phyloP scores from a whole-genome alignment of 1,284 basidiomycete species.

The Sporisorium graminicola region DNA sequence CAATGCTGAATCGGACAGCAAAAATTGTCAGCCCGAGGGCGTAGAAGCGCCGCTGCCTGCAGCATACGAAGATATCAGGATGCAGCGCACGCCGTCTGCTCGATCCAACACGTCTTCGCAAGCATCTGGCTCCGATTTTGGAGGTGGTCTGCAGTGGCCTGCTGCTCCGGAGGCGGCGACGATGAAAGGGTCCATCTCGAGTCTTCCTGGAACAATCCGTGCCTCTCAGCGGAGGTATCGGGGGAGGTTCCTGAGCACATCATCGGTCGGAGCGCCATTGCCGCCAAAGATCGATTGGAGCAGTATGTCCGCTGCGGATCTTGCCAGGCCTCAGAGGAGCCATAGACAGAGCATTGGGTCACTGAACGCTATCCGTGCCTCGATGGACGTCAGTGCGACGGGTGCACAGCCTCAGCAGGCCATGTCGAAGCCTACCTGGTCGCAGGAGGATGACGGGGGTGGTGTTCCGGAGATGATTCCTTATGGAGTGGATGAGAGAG shows the following conservation, averaged over 20 bases:
- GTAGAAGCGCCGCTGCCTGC: constrained; percentile 4
- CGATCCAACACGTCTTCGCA: constrained; percentile 8
- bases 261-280: constrained; percentile 12
- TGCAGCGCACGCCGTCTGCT: constrained; percentile 1
- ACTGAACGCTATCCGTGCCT: constrained; percentile 15
- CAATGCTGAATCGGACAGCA: constrained; percentile 13
- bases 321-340: neutral
- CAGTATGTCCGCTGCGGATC: neutral
- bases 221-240: constrained; percentile 11
- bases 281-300: constrained; percentile 22
- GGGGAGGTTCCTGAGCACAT: constrained; percentile 16
- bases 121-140: neutral
- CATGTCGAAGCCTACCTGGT: neutral
- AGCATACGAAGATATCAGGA: neutral
- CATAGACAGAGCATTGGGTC: constrained; percentile 18
- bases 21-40: constrained; percentile 26
- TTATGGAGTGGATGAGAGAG: constrained; percentile 1
- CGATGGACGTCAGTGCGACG: neutral
- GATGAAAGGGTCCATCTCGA: neutral
- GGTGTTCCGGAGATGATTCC: constrained; percentile 21
- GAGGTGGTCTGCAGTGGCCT: constrained; percentile 5
- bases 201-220: neutral
- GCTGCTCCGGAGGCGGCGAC: neutral
- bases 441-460: neutral
- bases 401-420: neutral